Evolutionary conservation across 805 yeast species (phyloP).

Genomic region (Starmera quercuum): DNA sequence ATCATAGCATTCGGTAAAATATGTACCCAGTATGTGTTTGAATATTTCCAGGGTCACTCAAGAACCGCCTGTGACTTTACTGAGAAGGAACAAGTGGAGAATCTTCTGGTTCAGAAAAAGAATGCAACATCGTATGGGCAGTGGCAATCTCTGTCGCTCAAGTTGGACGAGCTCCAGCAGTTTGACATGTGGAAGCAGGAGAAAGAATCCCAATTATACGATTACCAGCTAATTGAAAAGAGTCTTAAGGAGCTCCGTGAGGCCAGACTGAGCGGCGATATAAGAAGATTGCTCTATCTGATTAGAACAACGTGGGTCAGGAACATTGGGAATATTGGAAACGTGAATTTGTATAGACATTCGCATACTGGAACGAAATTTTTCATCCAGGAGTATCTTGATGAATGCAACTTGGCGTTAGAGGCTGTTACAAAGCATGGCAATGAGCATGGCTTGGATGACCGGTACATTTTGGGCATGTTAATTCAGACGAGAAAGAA

Average conservation of each 20-base stretch:
- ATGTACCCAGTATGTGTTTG: no score
- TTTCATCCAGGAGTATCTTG: conserved; percentile 74
- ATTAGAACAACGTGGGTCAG: conserved; percentile 82
- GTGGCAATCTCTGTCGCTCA: conserved; percentile 61
- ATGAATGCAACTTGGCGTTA: conserved; percentile 60
- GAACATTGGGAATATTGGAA: conserved; percentile 82
- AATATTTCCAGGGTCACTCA: no score
- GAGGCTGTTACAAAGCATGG: conserved; percentile 12
- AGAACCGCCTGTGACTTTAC: no score
- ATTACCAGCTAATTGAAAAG: conserved; percentile 50
- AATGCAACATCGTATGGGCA: conserved; percentile 44
- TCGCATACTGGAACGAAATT: conserved; percentile 80
- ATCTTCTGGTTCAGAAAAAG: conserved; percentile 34
- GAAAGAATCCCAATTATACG: conserved; percentile 61
- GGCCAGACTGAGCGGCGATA: conserved; percentile 54
- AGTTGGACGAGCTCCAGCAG: conserved; percentile 58
- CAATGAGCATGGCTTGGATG: conserved; percentile 40
- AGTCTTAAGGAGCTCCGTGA: conserved; percentile 47
- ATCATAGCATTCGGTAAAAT: no score
- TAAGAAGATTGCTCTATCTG: conserved; percentile 54
- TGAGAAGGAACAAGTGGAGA: conserved; percentile 26
- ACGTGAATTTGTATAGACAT: conserved; percentile 67
- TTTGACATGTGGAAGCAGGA: conserved; percentile 67
- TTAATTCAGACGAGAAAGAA: conserved; percentile 82
- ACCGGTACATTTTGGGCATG: conserved; percentile 64